Base-by-base conservation (phyloP, 73 alveolate genomes). In the Strombidium stylifer region DNA sequence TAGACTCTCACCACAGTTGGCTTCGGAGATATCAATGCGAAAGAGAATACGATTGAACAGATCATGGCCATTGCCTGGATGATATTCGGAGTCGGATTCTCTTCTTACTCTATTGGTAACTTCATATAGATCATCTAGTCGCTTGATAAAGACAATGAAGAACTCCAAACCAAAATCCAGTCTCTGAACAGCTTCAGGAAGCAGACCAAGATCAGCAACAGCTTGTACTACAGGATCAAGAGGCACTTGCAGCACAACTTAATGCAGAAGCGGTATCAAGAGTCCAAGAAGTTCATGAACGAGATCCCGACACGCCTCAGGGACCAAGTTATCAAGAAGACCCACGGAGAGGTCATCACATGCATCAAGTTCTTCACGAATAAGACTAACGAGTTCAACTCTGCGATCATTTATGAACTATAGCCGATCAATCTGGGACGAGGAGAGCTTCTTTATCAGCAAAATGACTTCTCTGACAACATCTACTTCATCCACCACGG, bases 1-100 rank as follows among this genome's bases (percentile, higher is more conserved):
- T 37, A 83, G 27, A 88, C 97, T 2, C 73, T 88, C 51, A 73
- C 97, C 0, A 88, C 97, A 1, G 90, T 87, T 10, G 97, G 97
- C 14, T 88, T 77, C 56, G 97, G 97, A 56, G 97, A 88, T 39
- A 85, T 88, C 23, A n/a, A n/a, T n/a, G 34, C 58, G 19, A 85
- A 94, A 4, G 57, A 30, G 19, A 85, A 78, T 20, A 53, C 42
- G 0, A 30, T 83, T 1, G 97, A 88, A 36, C 51, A 73, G 55
- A 40, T 70, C 8, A 49, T 88, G n/a, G 81, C 92, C 14, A 50
- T 58, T 3, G 45, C 78, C 26, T 64, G 86, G 76, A 88, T 88
- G 93, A 61, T 88, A 30, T 53, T 84, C 25, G 97, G 97, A 20
- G 93, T 88, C n/a, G 87, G 82, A 19, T 85, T 88, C 37, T 88